Evolutionary conservation across 441 rosid species (phyloP).

Genomic region (Cnidoscolus chayamansa): DNA sequence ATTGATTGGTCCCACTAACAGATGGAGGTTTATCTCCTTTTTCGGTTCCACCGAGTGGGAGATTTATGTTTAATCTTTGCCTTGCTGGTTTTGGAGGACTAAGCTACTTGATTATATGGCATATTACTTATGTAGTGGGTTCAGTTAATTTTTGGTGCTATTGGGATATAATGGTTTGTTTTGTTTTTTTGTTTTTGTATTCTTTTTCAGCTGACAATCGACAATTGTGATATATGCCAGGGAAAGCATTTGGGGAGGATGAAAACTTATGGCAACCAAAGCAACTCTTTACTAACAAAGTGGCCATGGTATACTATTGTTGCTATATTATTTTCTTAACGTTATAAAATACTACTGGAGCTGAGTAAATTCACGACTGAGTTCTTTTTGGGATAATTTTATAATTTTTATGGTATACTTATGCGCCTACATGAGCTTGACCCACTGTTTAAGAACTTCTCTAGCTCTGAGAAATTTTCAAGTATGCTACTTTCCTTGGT

Average conservation of each 20-base stretch:
- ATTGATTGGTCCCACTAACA: too few species aligned
- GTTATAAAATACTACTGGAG: conserved; percentile 3
- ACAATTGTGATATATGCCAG: conserved; percentile 34
- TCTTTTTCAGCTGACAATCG: background rate
- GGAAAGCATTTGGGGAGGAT: conserved; percentile 77
- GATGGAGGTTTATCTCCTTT: too few species aligned
- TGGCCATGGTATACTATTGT: conserved; percentile 66
- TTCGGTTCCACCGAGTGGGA: too few species aligned
- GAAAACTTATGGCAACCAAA: conserved; percentile 74
- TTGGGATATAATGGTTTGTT: background rate
- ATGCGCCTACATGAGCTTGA: conserved; percentile 89
- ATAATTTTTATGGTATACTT: conserved; percentile 12
- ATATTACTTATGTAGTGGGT: background rate
- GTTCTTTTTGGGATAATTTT: background rate
- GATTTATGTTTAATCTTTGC: too few species aligned
- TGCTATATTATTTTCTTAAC: conserved; percentile 6
- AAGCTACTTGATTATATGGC: background rate
- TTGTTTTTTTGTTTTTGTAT: background rate
- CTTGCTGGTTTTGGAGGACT: background rate
- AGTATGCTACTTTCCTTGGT: conserved; percentile 64
- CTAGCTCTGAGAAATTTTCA: conserved; percentile 56
- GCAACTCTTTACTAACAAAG: conserved; percentile 87
- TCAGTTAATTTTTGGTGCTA: background rate
- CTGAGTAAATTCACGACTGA: background rate
- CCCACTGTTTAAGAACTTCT: conserved; percentile 70